Evolutionary conservation across 345 rosid species (phyloP), one percentile per base, ranked within the genome.

Genomic region (Eutrema japonicum): DNA sequence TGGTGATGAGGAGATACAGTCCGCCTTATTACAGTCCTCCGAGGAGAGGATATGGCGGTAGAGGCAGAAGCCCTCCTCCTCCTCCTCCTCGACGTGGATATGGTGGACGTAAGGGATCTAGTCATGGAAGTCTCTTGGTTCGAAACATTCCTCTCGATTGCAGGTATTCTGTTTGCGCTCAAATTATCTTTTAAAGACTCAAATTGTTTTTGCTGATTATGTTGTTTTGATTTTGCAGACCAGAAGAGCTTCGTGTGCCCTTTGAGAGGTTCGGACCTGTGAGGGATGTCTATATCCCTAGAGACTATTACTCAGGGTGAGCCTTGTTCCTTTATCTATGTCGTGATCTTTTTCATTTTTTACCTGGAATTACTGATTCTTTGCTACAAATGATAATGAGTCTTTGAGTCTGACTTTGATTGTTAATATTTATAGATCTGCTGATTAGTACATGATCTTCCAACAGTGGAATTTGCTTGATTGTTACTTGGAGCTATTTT

Each of bases 71-170:
- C 74, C 91, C 95, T 7, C 83, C 86, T 11, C 86, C 83, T 0
- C 79, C 87, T 6, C 94, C 98, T 7, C 82, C 84, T 0, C 82
- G 86, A 1, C 84, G 92, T 7, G 87, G 89, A 0, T 87, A 96
- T 74, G 96, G 96, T 41, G 88, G 98, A 74, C 89, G 92, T 70
- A 86, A 74, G 78, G 96, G 88, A 22, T 91, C 84, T 41, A 82
- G 75, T 36, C 84, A 78, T 29, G 96, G 98, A 70, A 94, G 97
- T 77, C 92, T 92, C 38, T 74, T 94, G 84, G 96, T 95, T 77
- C 88, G 99, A 26, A 95, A 95, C 73, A 88, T 95, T 76, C 96
- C 99, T 68, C 84, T 88, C 18, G 96, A 92, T 83, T 92, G 96
- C 89, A 84, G 99, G 97, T 95, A 29, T 11, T 32, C 10, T 48